A percentile compares a stretch with the other conserved stretches of the same genome.
These are phyloP conservation scores for Martensiomyces pterosporus DNA, from an alignment of 192 early-diverging fungal species.

Conservation along the genomic window DNA sequence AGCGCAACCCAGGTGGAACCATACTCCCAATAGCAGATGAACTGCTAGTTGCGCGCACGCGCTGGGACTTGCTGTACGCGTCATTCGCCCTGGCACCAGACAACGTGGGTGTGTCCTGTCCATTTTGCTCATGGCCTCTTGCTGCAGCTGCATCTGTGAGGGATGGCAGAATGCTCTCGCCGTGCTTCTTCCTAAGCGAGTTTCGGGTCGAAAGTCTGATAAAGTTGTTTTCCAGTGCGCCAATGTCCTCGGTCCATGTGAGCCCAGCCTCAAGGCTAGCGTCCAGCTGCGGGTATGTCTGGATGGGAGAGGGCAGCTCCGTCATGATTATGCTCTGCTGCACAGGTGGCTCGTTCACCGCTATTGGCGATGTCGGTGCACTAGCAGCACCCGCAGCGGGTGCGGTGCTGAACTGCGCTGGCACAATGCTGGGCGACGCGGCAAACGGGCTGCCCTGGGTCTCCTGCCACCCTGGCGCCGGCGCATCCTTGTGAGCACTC, in stretches of 20 bases:
- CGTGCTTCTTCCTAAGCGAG: conserved; percentile 5
- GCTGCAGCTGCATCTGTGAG: background rate
- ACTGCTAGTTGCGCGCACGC: conserved; percentile 31
- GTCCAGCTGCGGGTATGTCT: conserved; percentile 5
- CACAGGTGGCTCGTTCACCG: background rate
- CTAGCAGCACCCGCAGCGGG: background rate
- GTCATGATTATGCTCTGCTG: background rate
- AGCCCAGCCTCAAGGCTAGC: conserved; percentile 21
- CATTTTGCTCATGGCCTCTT: background rate
- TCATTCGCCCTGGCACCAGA: conserved; percentile 13
- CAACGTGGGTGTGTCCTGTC: background rate
- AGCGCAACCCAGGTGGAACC: conserved; percentile 44
- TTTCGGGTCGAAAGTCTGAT: conserved; percentile 40
- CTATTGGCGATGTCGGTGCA: conserved; percentile 15
- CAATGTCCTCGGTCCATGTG: conserved; percentile 47
- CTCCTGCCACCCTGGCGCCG: too few relatives aligned
- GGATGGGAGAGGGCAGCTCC: conserved; percentile 1
- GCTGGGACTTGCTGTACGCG: conserved; percentile 2
- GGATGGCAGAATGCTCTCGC: conserved; percentile 1
- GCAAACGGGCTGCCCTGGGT: background rate
- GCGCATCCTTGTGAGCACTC: background rate
- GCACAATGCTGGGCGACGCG: background rate
- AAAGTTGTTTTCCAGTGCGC: conserved; percentile 40
- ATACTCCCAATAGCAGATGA: conserved; percentile 20
- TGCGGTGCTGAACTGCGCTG: too few relatives aligned